Base-by-base conservation (phyloP, 768 basidiomycete species). In the Dendrothele bispora region DNA sequence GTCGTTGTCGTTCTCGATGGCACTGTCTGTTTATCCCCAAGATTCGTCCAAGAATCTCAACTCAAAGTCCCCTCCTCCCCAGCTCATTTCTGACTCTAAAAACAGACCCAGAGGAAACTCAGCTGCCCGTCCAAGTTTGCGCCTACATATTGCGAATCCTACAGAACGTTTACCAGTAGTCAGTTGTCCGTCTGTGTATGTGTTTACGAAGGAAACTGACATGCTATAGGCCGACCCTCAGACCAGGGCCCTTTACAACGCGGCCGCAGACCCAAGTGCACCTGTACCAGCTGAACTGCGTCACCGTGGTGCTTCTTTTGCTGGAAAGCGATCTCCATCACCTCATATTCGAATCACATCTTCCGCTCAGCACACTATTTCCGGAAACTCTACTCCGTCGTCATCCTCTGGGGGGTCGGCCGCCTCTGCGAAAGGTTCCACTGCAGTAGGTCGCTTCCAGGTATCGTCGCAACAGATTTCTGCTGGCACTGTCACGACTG, bases 131-230 rank as follows among this genome's bases (percentile, higher is more conserved):
- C 46, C 46, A 18, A 47, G 24, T n/a, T 38, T 47, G 10, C 14
- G 46, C 14, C 28, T 47, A 20, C 46, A 47, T 20, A 47, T 47
- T n/a, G 46, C 46, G 12, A 47, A 47, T 47, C 46, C 46, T n/a
- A 47, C 46, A 6, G 46, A 39, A 11, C 37, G 18, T 29, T 12
- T n/a, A 27, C 27, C 10, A n/a, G n/a, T n/a, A n/a, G n/a, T n/a
- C n/a, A n/a, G n/a, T n/a, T n/a, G n/a, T n/a, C n/a, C n/a, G n/a
- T n/a, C 36, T 22, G 29, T 32, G n/a, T 32, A 32, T n/a, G 10
- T 32, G 10, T 10, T 32, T 10, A n/a, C n/a, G 30, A n/a, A 10
- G n/a, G 10, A 32, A 32, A 32, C 30, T n/a, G 10, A 10, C 30
- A 10, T 32, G 30, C 30, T 10, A 10, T 32, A 32, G n/a, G 30